phyloP scores from a whole-genome alignment of 352 stramenopile genomes.

The Globisporangium iwayamae region DNA sequence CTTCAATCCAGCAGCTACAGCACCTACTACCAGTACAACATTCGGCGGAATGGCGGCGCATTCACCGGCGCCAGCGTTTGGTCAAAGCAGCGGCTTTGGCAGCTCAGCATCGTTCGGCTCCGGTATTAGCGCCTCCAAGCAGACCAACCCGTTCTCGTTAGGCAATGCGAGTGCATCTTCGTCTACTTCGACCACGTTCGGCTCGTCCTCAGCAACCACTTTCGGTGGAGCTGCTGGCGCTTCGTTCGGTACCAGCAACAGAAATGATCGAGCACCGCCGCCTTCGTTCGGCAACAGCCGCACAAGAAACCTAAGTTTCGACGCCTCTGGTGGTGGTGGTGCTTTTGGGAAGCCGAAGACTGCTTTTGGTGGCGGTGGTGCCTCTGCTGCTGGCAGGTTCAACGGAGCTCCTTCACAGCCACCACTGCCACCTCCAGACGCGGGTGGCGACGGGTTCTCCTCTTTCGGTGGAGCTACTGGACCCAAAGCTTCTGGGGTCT shows the following conservation, averaged over 20 bases:
- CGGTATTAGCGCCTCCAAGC: neutral
- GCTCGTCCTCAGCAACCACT: neutral
- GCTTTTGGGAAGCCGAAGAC: neutral
- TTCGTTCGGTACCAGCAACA: conserved; percentile 3
- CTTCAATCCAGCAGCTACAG: conserved; percentile 2
- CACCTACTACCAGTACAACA: conserved; percentile 17
- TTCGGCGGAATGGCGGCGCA: conserved; percentile 24
- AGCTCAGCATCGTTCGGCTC: neutral
- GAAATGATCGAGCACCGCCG: neutral
- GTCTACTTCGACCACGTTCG: conserved; percentile 5
- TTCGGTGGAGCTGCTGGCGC: conserved; percentile 8
- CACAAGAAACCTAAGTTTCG: conserved; percentile 2
- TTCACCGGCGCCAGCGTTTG: conserved; percentile 27
- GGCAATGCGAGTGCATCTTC: neutral
- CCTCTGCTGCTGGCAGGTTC: neutral
- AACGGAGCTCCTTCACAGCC: conserved; percentile 3
- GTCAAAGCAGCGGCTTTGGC: conserved; percentile 22
- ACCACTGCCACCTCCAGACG: conserved; percentile 1
- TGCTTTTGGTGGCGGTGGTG: neutral
- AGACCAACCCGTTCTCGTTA: conserved; percentile 17
- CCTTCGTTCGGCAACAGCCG: conserved; percentile 11
- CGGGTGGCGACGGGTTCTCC: conserved; percentile 14
- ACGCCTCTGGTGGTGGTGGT: neutral
- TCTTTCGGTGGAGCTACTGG: conserved; percentile 21
- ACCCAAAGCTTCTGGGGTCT: neutral